phyloP scores from a whole-genome alignment of 1,139 yeast genomes.

The Cylindricascospora bacillispora region DNA sequence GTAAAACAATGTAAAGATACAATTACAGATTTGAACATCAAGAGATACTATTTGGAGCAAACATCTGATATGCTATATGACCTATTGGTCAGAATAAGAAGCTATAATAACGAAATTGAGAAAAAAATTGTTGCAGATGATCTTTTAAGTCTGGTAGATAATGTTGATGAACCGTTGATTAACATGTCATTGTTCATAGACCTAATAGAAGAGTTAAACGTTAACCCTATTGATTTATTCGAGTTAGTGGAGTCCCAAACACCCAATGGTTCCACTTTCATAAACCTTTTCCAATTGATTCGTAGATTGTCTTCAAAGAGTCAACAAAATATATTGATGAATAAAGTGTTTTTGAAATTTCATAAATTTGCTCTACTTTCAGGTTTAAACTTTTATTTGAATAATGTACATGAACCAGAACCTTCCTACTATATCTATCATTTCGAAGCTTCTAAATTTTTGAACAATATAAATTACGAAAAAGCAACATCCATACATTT shows the following conservation, averaged over 20 bases:
- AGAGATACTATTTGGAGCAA: constrained; percentile 25
- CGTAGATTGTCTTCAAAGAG: constrained; percentile 7
- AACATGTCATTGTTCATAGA: constrained; percentile 20
- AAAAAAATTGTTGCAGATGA: constrained; percentile 13
- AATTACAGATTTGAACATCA: constrained; percentile 21
- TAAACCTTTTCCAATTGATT: constrained; percentile 14
- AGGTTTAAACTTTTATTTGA: constrained; percentile 21
- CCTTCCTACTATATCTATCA: constrained; percentile 21
- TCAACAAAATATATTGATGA: constrained; percentile 13
- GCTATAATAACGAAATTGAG: constrained; percentile 7
- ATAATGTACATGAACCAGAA: constrained; percentile 10
- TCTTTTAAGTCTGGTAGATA: constrained; percentile 12
- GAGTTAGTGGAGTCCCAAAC: constrained; percentile 14
- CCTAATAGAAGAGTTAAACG: constrained; percentile 12
- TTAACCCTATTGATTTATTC: constrained; percentile 9
- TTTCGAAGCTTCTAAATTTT: constrained; percentile 18
- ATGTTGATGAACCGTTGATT: constrained; percentile 13
- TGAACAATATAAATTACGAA: constrained; percentile 18
- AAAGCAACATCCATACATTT: constrained; percentile 14
- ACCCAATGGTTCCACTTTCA: constrained; percentile 13
- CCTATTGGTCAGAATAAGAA: constrained; percentile 15
- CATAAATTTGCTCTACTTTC: constrained; percentile 19
- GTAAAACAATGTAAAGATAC: constrained; percentile 19
- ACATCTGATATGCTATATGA: constrained; percentile 25
- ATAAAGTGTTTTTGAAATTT: constrained; percentile 16